phyloP scores from a whole-genome alignment of 345 rosid genomes.

The Rhodamnia argentea region DNA sequence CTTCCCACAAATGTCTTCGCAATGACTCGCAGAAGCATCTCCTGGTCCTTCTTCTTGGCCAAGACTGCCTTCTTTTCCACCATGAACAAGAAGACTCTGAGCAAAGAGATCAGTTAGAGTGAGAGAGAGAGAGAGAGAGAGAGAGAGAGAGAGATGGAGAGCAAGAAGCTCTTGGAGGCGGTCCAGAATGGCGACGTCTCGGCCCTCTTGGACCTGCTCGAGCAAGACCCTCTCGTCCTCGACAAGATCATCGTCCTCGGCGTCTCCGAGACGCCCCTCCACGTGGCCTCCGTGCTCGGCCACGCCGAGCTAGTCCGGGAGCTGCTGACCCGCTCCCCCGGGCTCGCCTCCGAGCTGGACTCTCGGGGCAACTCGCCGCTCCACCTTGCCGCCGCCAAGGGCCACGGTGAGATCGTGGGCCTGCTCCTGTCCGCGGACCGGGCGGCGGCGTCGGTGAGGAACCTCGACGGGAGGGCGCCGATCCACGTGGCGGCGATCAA shows the following conservation, averaged over 20 bases:
- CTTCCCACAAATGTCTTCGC: background rate
- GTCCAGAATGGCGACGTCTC: conserved; percentile 4
- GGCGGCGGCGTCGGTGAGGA: conserved; percentile 1
- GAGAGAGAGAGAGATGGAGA: conserved; percentile 2
- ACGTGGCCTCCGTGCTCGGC: conserved; percentile 9
- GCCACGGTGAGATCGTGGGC: conserved; percentile 5
- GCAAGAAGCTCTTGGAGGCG: conserved; percentile 5
- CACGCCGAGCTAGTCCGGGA: conserved; percentile 8
- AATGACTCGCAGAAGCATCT: background rate
- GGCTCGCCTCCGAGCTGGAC: conserved; percentile 12
- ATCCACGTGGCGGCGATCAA: conserved; percentile 17
- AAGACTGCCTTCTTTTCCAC: background rate
- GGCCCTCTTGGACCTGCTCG: conserved; percentile 1
- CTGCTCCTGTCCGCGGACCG: conserved; percentile 1
- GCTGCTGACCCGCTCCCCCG: conserved; percentile 9
- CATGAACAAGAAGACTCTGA: background rate
- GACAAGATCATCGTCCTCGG: conserved; percentile 12
- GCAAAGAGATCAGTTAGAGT: background rate
- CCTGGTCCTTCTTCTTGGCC: background rate
- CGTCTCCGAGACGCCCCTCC: conserved; percentile 16
- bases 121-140: background rate
- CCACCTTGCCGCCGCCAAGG: conserved; percentile 24
- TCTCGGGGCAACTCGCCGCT: conserved; percentile 13
- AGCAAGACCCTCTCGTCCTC: conserved; percentile 14
- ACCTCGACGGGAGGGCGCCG: conserved; percentile 15